Base-by-base conservation (phyloP, 148 eudicot genomes). In the Vaccinium vitisidaea region DNA sequence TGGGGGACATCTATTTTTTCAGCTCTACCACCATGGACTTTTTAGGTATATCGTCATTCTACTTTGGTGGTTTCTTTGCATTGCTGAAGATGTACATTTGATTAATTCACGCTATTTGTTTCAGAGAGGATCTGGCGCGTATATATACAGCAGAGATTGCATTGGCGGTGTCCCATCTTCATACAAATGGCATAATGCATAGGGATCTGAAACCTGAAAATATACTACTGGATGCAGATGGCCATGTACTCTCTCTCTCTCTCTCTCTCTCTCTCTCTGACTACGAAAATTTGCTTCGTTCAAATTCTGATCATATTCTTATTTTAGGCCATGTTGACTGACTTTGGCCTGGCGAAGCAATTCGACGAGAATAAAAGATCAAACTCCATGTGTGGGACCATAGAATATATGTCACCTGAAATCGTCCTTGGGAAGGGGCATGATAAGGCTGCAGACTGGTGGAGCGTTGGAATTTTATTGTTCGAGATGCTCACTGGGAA, bases 181-280 rank as follows among this genome's bases (percentile, higher is more conserved):
- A 92, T 76, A 85, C 67, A 14, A 87, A 86, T 36, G 90, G 90
- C 85, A 86, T 92, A 19, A 90, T 92, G 91, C 93, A 92, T 71
- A 49, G 93, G 21, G 93, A 92, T 67, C 92, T 92, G 21, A 92
- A 92, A 84, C 92, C 93, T 6, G 93, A 92, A 63, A 92, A 92
- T 79, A 89, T 92, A 61, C 92, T 92, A n/a, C 46, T 92, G 88
- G 91, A 80, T 58, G 89, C 88, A 4, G 90, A 88, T 53, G 93
- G 93, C 52, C 93, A 91, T 85, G 92, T 91, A 84, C 79, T 65
- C 75, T 79, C 12, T 50, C 54, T 10, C 15, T 83, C 65, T 75
- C 56, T 54, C 70, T 71, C 61, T 53, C 53, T 30, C 65, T 11
- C 6, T 15, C 19, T 7, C 58, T 16, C 27, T 14, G 46, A 48